These are phyloP conservation scores for Aspergillus egyptiacus DNA, from an alignment of 495 filamentous ascomycete genomes.

Conservation along the genomic window DNA sequence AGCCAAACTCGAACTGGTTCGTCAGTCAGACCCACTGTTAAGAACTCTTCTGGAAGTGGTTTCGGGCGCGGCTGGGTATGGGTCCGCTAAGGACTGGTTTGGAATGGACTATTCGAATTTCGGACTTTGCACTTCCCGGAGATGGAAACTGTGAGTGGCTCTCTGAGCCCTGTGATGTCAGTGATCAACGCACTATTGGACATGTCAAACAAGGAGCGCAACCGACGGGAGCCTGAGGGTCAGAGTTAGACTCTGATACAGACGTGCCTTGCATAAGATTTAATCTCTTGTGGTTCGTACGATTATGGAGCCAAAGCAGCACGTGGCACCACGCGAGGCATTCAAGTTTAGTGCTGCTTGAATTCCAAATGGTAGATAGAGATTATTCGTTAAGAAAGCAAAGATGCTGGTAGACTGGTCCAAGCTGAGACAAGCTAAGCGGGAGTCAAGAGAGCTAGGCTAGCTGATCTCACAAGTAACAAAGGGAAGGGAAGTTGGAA, in stretches of 20 bases:
- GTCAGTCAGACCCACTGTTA: constrained; percentile 8
- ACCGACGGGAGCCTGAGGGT: neutral
- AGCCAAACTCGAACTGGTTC: constrained; percentile 12
- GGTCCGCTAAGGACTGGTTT: constrained; percentile 6
- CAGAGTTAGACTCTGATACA: neutral
- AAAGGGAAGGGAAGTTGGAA: no score
- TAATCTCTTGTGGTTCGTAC: no score
- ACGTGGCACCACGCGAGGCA: no score
- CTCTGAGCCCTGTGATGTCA: constrained; percentile 17
- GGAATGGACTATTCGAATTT: neutral
- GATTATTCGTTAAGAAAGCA: no score
- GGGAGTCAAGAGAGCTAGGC: no score
- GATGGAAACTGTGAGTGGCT: neutral
- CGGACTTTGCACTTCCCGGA: neutral
- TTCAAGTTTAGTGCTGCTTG: no score
- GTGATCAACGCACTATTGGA: constrained; percentile 21
- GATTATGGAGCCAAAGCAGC: no score
- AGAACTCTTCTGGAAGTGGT: constrained; percentile 6
- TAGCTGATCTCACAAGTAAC: no score
- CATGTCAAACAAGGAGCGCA: constrained; percentile 1
- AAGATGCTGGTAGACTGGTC: no score
- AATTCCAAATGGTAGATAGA: no score
- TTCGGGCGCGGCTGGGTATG: neutral
- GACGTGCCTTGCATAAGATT: constrained; percentile 8
- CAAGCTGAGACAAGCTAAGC: no score